Base-by-base conservation (phyloP, 1,284 basidiomycete genomes). In the Vanrija pseudolonga region DNA sequence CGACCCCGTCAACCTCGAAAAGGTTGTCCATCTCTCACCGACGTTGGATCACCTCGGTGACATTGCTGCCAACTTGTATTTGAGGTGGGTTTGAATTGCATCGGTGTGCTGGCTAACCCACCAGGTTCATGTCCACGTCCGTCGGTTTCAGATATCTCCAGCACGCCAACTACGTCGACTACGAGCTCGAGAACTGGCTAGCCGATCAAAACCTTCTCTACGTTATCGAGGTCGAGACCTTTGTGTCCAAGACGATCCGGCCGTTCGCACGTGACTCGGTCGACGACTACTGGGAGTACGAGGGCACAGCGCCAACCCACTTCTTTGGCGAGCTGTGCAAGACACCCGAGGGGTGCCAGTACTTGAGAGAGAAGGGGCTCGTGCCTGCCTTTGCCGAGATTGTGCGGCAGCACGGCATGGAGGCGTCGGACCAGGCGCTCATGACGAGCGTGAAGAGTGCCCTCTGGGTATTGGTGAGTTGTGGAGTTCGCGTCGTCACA, bases 311-410 rank as follows among this genome's bases (percentile, higher is more conserved):
- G 2, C 96, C 96, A 1, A 86, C 89, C 4, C 95, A 99, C 72
- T 98, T 99, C 76, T 96, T 98, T 65, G 94, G 95, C 20, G 93
- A 98, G 72, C 89, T 98, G 80, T 88, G 91, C 43, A 97, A 97
- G 73, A 98, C 96, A 1, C 87, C 88, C 47, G 86, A 94, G 51
- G 96, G 96, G 0, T 95, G 93, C 72, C 87, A 89, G 67, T 85
- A 95, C 14, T 78, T 99, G 42, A 83, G 85, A 51, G 89, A 93
- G 57, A 92, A 89, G 65, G 91, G 90, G 0, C 91, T 98, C 69
- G 94, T 98, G 67, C 75, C 81, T 7, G 90, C 95, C 56, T 97
- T 98, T 71, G 86, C 90, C 0, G 86, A 91, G 59, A 89, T 94
- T 62, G 90, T 98, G 53, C 83, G 90, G 17, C 82, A 86, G 62